Evolutionary conservation across 78 protist species (phyloP), one percentile per base, ranked within the genome.

Genomic region (Dictyostelium intermedium): DNA sequence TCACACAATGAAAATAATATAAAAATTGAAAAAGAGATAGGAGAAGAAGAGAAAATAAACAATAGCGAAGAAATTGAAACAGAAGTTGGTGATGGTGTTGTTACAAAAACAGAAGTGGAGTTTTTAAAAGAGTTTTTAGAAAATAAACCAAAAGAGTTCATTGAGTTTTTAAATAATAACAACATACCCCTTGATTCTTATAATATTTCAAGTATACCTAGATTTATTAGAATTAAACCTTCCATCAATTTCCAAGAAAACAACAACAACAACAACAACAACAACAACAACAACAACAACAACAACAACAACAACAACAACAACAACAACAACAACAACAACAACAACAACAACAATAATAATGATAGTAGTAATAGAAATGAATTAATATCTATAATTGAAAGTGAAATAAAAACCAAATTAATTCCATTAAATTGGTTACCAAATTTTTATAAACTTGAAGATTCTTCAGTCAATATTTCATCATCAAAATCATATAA

Each of bases 181-280:
- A n/a, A 78, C 63, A 80, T 89, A 32, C 93, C 93, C 9, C 45
- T 80, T 3, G 93, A 89, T 70, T 89, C 93, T n/a, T 89, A 89
- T 80, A 70, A 89, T 41, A 39, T 89, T 34, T 69, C 66, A 30
- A 63, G 50, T 14, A 23, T 89, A 32, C 93, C 93, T 20, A 43
- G 93, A 41, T 89, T 89, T 53, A 89, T 89, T 45, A n/a, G 93
- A 50, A 7, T 61, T 41, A 61, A 89, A 80, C 69, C 73, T 43
- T 41, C 41, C 2, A 45, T 9, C 13, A 10, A 45, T 10, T n/a
- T n/a, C n/a, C n/a, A n/a, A n/a, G n/a, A n/a, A n/a, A n/a, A n/a
- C n/a, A n/a, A n/a, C n/a, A n/a, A n/a, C n/a, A n/a, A n/a, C n/a
- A n/a, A n/a, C n/a, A n/a, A n/a, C n/a, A n/a, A n/a, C n/a, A n/a